These are phyloP conservation scores for Madurella mycetomatis DNA, from an alignment of 2,329 filamentous ascomycete species.

Conservation along the genomic window DNA sequence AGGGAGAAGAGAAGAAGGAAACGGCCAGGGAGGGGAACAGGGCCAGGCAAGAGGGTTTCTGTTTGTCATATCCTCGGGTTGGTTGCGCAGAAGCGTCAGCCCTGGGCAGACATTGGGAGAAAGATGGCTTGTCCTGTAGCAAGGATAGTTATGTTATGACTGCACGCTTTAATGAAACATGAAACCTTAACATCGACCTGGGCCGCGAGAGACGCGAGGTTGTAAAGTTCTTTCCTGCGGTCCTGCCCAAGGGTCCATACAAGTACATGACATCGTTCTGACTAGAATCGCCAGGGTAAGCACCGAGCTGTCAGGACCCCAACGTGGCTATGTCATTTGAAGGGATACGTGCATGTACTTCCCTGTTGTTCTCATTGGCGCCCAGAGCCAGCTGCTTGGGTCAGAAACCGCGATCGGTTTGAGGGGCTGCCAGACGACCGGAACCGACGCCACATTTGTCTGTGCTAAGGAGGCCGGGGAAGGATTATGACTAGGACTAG, in stretches of 20 bases:
- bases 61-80: conserved; percentile 2
- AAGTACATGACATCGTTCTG: conserved; percentile 4
- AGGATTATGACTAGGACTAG: too few relatives aligned
- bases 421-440: not conserved
- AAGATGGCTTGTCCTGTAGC: not conserved
- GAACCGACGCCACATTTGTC: not conserved
- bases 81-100: not conserved
- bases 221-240: not conserved
- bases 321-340: not conserved
- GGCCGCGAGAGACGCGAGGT: not conserved
- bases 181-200: not conserved
- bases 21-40: not conserved
- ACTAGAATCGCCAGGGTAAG: not conserved
- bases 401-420: not conserved
- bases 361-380: not conserved
- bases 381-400: not conserved
- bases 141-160: conserved; percentile 13
- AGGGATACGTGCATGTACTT: not conserved
- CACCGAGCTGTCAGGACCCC: too few relatives aligned
- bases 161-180: conserved; percentile 15
- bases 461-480: too few relatives aligned
- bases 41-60: not conserved
- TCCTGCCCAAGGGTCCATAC: not conserved
- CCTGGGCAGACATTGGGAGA: not conserved
- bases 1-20: not conserved